Conservation (phyloP, 2,329 filamentous ascomycete genomes). For the Trichoderma pleuroti region DNA sequence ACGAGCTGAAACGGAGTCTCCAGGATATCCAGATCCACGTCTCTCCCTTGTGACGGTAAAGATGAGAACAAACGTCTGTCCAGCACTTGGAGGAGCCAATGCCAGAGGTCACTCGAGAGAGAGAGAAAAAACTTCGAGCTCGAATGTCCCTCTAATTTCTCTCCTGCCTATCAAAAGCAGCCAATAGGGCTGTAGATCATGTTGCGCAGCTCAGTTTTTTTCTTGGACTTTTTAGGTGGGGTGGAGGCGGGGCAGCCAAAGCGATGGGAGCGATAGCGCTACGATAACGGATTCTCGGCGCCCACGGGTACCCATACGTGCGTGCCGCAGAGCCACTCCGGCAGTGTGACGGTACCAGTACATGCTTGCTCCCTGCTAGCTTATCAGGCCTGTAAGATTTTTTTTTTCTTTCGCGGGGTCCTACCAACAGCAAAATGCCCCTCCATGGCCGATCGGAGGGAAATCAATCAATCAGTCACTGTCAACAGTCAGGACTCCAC, state of each 20-base stretch:
- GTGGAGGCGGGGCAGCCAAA: constrained; percentile 13
- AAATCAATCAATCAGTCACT: not conserved
- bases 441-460: constrained; percentile 8
- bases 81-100: constrained; percentile 13
- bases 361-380: not conserved
- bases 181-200: constrained; percentile 6
- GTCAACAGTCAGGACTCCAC: not conserved
- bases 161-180: not conserved
- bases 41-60: not conserved
- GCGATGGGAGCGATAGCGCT: not conserved
- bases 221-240: constrained; percentile 1
- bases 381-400: not conserved
- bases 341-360: not conserved
- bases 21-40: constrained; percentile 8
- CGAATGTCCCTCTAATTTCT: not conserved
- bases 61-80: constrained; percentile 10
- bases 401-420: constrained; percentile 11
- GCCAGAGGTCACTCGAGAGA: not conserved
- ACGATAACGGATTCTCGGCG: constrained; percentile 5
- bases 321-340: not conserved
- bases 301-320: not conserved
- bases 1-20: not conserved
- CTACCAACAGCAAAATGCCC: constrained; percentile 1
- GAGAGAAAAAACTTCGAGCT: not conserved
- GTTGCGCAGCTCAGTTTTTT: constrained; percentile 14